Conservation (phyloP, 192 early-diverging fungal species). For the Phlyctochytrium planicorne region DNA sequence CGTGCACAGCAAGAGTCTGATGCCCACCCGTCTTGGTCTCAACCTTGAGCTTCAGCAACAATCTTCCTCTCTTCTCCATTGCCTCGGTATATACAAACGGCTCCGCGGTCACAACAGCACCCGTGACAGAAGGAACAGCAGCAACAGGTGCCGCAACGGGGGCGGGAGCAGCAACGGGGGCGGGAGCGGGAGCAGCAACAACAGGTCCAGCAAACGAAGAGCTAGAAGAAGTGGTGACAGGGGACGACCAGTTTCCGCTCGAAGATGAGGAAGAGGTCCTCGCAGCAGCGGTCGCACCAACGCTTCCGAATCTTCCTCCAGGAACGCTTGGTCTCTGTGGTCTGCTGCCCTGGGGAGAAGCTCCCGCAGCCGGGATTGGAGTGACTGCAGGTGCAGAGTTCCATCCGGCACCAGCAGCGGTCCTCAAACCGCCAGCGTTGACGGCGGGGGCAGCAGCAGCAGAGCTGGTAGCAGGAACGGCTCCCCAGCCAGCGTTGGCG, state of each 20-base stretch:
- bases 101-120: neutral
- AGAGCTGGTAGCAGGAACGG: neutral
- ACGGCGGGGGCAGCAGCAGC: neutral
- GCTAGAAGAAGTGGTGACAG: neutral
- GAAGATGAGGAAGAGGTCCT: neutral
- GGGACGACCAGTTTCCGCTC: neutral
- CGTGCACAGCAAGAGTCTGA: conserved; percentile 51
- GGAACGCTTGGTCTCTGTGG: neutral
- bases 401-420: conserved; percentile 33
- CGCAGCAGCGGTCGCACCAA: neutral
- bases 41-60: conserved; percentile 53
- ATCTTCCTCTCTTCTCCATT: conserved; percentile 33
- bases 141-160: neutral
- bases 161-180: neutral
- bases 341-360: neutral
- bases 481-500: conserved; percentile 1
- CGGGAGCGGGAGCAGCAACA: neutral
- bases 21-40: conserved; percentile 50
- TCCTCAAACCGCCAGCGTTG: neutral
- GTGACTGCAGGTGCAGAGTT: neutral
- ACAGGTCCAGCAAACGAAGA: neutral
- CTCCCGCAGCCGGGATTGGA: neutral
- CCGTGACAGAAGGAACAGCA: neutral
- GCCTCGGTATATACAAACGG: neutral
- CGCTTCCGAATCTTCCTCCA: neutral